phyloP scores from a whole-genome alignment of 2,329 filamentous ascomycete genomes.

The Graphilbum sp. region DNA sequence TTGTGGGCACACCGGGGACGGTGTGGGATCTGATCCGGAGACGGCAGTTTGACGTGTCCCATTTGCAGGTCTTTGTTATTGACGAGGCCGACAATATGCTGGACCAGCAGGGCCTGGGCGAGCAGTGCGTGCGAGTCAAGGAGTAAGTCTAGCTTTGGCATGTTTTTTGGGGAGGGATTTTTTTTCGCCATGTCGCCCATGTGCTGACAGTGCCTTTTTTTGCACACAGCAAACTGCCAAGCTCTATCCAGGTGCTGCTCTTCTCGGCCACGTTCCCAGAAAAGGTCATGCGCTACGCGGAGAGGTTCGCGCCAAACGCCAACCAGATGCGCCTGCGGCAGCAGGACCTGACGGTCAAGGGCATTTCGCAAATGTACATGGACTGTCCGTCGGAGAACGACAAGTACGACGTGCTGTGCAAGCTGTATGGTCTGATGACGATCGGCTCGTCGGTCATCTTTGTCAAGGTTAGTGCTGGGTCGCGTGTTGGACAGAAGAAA shows the following conservation, averaged over 20 bases:
- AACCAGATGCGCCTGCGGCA: conserved; percentile 79
- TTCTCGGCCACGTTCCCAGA: conserved; percentile 92
- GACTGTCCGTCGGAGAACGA: conserved; percentile 69
- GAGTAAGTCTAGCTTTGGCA: conserved; percentile 36
- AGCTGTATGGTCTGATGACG: conserved; percentile 90
- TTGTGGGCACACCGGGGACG: conserved; percentile 89
- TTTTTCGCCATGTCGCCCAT: too few species aligned
- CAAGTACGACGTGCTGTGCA: conserved; percentile 79
- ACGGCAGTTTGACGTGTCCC: conserved; percentile 52
- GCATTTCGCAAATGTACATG: conserved; percentile 95
- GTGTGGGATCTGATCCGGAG: conserved; percentile 75
- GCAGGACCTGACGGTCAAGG: conserved; percentile 86
- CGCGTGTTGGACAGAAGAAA: background rate
- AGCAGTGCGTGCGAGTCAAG: conserved; percentile 88
- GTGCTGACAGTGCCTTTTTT: background rate
- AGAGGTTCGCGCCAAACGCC: conserved; percentile 68
- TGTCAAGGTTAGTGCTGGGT: conserved; percentile 49
- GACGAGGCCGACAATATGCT: conserved; percentile 99
- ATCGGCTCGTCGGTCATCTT: conserved; percentile 98
- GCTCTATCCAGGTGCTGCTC: conserved; percentile 67
- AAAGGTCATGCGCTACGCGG: conserved; percentile 69
- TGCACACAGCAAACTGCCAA: conserved; percentile 48
- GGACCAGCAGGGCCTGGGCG: conserved; percentile 84
- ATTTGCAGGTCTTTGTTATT: conserved; percentile 70
- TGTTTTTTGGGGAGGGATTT: too few species aligned